phyloP scores from a whole-genome alignment of 1,284 basidiomycete species.

The Ustilago hordei region DNA sequence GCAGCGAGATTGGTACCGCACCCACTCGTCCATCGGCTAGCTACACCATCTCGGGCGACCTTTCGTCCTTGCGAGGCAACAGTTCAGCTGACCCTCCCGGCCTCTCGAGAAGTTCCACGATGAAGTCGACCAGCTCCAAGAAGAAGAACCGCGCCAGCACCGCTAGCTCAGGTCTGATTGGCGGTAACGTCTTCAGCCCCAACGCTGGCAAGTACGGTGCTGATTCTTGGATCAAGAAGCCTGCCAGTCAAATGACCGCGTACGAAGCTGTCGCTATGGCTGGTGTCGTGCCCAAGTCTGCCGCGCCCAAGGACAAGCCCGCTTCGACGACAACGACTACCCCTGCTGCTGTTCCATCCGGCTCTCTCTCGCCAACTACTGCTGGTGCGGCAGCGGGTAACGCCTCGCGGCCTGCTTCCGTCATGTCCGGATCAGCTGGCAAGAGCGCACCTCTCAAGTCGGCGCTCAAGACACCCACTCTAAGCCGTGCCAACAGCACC shows the following conservation, averaged over 20 bases:
- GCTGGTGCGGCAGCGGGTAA: slow-evolving; percentile 10
- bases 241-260: slow-evolving; percentile 48
- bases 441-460: slow-evolving; percentile 61
- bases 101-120: slow-evolving; percentile 47
- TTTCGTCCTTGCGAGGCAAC: slow-evolving; percentile 36
- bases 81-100: slow-evolving; percentile 20
- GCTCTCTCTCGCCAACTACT: slow-evolving; percentile 5
- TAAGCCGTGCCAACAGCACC: slow-evolving; percentile 44
- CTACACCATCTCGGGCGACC: slow-evolving; percentile 52
- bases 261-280: slow-evolving; percentile 60
- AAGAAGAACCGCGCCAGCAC: slow-evolving; percentile 59
- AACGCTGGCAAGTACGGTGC: slow-evolving; percentile 55
- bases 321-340: not conserved
- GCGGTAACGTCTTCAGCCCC: slow-evolving; percentile 47
- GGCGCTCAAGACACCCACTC: slow-evolving; percentile 55
- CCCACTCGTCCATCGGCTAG: slow-evolving; percentile 53
- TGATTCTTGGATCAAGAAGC: slow-evolving; percentile 54
- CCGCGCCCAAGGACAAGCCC: slow-evolving; percentile 32
- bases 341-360: slow-evolving; percentile 12
- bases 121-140: slow-evolving; percentile 51
- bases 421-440: slow-evolving; percentile 42
- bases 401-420: slow-evolving; percentile 40
- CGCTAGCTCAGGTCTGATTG: slow-evolving; percentile 35
- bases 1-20: slow-evolving; percentile 63
- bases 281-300: slow-evolving; percentile 48